Evolutionary conservation across 805 yeast genomes (phyloP), one percentile per base, ranked within the genome.

Genomic region (Saccharomyces paradoxus): DNA sequence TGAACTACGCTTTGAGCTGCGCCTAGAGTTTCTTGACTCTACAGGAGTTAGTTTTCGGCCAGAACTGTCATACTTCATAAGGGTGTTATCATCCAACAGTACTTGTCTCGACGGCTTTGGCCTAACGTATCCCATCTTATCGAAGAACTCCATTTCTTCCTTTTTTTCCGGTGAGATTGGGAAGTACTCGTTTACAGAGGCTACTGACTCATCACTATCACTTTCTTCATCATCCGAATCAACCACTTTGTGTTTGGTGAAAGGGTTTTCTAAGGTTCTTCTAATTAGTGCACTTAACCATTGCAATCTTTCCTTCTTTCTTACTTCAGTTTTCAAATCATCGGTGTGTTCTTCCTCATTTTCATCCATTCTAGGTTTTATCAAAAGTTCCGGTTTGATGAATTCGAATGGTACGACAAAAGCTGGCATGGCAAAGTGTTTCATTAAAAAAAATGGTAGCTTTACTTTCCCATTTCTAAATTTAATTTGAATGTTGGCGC

Each of bases 401-500:
- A 69, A 69, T 51, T 69, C 72, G 57, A 60, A 66, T 6, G 72
- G 72, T 2, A 69, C 62, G 24, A 67, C 62, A 29, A 62, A 55
- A 0, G 64, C 61, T 0, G 72, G 70, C 48, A 62, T 64, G 10
- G 63, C 54, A 51, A 62, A 63, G 56, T 69, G 66, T 50, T 64
- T 62, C 66, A 65, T 63, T 21, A 67, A 50, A 46, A 67, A 69
- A 49, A 60, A 64, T 3, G 74, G 70, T 27, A 70, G 55, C 52
- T 70, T 70, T 1, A 70, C 68, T 28, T 65, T 62, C 1, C 71
- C 68, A 54, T 70, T 70, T 53, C 61, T 66, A 51, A 69, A 70
- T 53, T 68, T 70, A n/a, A 70, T 68, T 51, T 65, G 70, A 46
- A 68, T 53, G 49, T 70, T 70, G 9, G 70, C 63, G 49, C 71